Base-by-base conservation (phyloP, 2,329 filamentous ascomycete genomes). In the Beauveria brongniartii region DNA sequence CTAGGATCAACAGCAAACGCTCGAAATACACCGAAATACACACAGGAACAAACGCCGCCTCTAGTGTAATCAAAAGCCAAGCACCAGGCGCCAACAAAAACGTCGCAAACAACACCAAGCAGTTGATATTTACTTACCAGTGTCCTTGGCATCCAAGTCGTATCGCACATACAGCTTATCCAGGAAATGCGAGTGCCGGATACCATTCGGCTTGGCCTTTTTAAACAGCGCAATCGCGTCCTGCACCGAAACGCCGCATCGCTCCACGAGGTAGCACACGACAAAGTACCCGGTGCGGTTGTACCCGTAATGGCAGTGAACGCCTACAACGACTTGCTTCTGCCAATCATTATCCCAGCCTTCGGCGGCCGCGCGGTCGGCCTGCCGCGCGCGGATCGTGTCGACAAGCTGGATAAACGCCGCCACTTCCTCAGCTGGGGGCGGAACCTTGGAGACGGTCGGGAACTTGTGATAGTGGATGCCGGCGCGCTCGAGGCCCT, bases 261-360 rank as follows among this genome's bases (percentile, higher is more conserved):
- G 80, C 75, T 97, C 92, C 16, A 97, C 87, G n/a, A 97, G 78
- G 70, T 97, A 97, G 69, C 87, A 91, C 37, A 91, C 88, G 55
- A 97, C 85, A 70, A 97, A 90, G 72, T 93, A 96, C 0, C 93
- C 93, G 0, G 93, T 97, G 24, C 92, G 84, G 71, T 97, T 97
- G 76, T 95, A 97, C 0, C 93, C 93, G 67, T 97, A 97, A 69
- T 97, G 93, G 69, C 93, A 97, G 71, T 97, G 93, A 0, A 96
- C 91, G 2, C 88, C 92, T 56, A 96, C 83, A 53, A 87, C 76
- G n/a, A 68, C 44, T 2, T 16, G 46, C 9, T 14, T 70, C 47
- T 69, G 63, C 8, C 67, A 67, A 0, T 77, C 74, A 1, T 76
- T 68, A 6, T 74, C 71, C 66, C 72, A 77, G 2, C 78, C 75